These are phyloP conservation scores for Rhododendron molle DNA, from an alignment of 148 eudicot species.

Conservation along the genomic window DNA sequence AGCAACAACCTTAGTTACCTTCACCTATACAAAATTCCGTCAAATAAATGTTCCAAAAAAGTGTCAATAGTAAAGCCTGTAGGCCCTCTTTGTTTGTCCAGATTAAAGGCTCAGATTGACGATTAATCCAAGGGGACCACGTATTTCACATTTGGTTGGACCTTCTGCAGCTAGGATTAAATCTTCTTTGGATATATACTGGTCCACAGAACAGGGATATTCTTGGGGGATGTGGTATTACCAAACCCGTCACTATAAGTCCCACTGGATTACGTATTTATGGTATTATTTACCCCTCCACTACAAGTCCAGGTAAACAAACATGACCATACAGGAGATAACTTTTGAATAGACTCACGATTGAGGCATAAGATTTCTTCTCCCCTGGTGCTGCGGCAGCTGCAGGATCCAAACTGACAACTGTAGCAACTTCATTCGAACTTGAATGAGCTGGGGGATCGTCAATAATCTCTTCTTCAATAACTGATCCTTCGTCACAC, in stretches of 20 bases:
- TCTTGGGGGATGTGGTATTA: not conserved
- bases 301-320: not conserved
- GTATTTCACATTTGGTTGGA: not conserved
- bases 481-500: conserved; percentile 20
- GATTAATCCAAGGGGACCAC: not conserved
- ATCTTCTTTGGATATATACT: not conserved
- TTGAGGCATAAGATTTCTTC: conserved; percentile 70
- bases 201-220: not conserved
- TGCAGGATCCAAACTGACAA: conserved; percentile 16
- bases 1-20: conserved; percentile 39
- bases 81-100: conserved; percentile 26
- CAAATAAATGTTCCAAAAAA: conserved; percentile 3
- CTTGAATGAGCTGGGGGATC: conserved; percentile 27
- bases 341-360: conserved; percentile 35
- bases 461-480: conserved; percentile 21
- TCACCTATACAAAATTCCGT: conserved; percentile 33
- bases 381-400: conserved; percentile 26
- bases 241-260: not conserved
- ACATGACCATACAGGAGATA: not conserved
- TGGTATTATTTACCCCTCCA: not conserved
- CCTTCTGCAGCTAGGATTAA: not conserved
- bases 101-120: not conserved
- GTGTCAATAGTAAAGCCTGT: conserved; percentile 22
- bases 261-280: not conserved
- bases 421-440: conserved; percentile 26